Evolutionary conservation across 495 filamentous ascomycete genomes (phyloP).

Genomic region (Corynascus novoguineensis): DNA sequence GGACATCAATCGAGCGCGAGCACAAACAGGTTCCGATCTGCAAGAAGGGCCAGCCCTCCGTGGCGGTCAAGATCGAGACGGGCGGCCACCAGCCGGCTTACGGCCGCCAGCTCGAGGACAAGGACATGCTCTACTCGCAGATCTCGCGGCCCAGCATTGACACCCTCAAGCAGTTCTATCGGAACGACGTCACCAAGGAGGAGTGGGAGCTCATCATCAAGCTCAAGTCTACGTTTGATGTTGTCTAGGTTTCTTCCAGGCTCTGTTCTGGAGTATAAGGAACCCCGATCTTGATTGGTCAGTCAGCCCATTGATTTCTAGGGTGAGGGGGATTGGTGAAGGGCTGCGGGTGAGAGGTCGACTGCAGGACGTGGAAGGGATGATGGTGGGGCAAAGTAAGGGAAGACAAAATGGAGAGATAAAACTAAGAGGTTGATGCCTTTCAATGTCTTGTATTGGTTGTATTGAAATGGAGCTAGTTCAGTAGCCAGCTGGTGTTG

Average conservation of each 20-base stretch:
- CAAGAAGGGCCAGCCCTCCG: slow-evolving; percentile 94
- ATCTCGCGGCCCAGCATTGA: slow-evolving; percentile 88
- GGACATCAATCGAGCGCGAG: slow-evolving; percentile 90
- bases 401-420: no score
- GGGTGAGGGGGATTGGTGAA: no score
- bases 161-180: slow-evolving; percentile 92
- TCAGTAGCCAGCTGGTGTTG: no score
- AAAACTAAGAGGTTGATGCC: no score
- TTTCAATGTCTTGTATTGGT: no score
- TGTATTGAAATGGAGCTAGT: no score
- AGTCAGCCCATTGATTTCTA: no score
- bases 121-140: slow-evolving; percentile 78
- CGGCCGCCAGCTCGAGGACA: slow-evolving; percentile 91
- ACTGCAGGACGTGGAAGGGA: no score
- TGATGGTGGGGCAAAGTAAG: no score
- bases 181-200: slow-evolving; percentile 82
- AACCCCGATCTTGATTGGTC: no score
- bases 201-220: slow-evolving; percentile 91
- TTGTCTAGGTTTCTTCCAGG: slow-evolving; percentile 38
- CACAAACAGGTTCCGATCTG: slow-evolving; percentile 88
- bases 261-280: neutral
- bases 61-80: slow-evolving; percentile 94
- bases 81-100: slow-evolving; percentile 91
- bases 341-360: no score
- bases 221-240: slow-evolving; percentile 90